A percentile compares a stretch with the other conserved stretches of the same genome.
These are phyloP conservation scores for Cladosporium colombiae DNA, from an alignment of 2,329 filamentous ascomycete genomes.

Conservation along the genomic window DNA sequence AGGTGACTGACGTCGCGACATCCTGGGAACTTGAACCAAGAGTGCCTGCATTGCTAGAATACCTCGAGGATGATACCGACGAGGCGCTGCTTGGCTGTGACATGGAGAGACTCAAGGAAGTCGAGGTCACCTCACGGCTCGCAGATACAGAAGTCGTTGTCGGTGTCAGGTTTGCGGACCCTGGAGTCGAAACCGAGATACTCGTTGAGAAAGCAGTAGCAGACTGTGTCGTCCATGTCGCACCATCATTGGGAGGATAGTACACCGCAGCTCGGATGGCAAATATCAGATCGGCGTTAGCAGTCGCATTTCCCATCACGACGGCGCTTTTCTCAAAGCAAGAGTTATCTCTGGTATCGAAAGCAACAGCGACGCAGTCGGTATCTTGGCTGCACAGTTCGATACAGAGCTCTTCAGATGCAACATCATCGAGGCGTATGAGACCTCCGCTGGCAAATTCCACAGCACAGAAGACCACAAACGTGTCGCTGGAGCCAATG, in stretches of 20 bases:
- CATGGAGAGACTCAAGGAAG: not conserved
- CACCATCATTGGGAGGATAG: not conserved
- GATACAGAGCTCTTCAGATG: slow-evolving; percentile 9
- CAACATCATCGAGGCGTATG: not conserved
- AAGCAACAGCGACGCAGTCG: slow-evolving; percentile 15
- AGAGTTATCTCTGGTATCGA: slow-evolving; percentile 4
- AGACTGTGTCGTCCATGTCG: not conserved
- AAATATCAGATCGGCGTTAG: slow-evolving; percentile 16
- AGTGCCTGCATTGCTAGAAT: not conserved
- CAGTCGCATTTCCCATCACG: not conserved
- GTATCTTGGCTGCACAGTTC: not conserved
- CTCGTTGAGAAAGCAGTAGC: not conserved
- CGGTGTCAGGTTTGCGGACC: not conserved
- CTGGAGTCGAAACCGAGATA: not conserved
- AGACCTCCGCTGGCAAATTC: slow-evolving; percentile 6
- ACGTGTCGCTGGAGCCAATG: slow-evolving; percentile 9
- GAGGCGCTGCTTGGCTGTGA: not conserved
- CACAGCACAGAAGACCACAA: slow-evolving; percentile 6
- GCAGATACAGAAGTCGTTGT: not conserved
- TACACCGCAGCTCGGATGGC: slow-evolving; percentile 1
- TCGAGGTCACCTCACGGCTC: not conserved
- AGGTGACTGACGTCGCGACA: not conserved
- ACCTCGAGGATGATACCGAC: not conserved
- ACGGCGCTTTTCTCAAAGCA: slow-evolving; percentile 14
- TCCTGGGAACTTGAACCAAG: not conserved